Conservation (phyloP, 495 filamentous ascomycete species). For the Daldinia caldariorum region DNA sequence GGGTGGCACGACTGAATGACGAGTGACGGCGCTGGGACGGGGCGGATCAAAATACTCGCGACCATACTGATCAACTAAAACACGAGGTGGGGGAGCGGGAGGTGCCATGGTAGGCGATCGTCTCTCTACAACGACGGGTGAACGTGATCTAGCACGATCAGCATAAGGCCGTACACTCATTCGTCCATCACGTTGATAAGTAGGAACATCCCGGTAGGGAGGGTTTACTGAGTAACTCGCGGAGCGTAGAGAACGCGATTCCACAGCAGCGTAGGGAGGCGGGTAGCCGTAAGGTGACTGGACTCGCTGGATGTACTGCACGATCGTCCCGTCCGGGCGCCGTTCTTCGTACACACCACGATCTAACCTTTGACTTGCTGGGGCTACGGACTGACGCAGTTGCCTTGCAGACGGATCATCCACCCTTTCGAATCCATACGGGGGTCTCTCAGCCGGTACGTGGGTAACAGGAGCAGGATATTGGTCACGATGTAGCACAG, state of each 20-base stretch:
- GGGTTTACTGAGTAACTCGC: constrained; percentile 70
- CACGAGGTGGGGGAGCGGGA: constrained; percentile 66
- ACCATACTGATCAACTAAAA: constrained; percentile 76
- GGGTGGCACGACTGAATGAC: constrained; percentile 57
- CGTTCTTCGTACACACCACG: constrained; percentile 44
- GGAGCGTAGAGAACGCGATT: constrained; percentile 63
- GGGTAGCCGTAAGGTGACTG: constrained; percentile 61
- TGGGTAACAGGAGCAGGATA: constrained; percentile 24
- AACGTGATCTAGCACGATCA: constrained; percentile 67
- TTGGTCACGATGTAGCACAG: constrained; percentile 33
- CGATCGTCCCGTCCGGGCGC: constrained; percentile 42
- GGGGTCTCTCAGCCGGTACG: constrained; percentile 32
- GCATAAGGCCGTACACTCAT: constrained; percentile 57
- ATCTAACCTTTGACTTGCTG: constrained; percentile 37
- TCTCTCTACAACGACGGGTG: constrained; percentile 64
- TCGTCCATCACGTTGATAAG: constrained; percentile 49
- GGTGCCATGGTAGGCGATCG: constrained; percentile 62
- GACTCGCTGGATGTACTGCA: constrained; percentile 60
- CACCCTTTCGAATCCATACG: constrained; percentile 37
- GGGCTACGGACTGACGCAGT: constrained; percentile 43
- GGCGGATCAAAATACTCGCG: constrained; percentile 74
- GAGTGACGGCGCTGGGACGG: constrained; percentile 53
- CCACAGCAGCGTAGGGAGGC: constrained; percentile 54
- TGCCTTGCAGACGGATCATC: constrained; percentile 44
- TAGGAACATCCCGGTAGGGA: constrained; percentile 65